A percentile compares a stretch with the other conserved stretches of the same genome.
These are phyloP conservation scores for Kurtzmaniella quercitrusa DNA, from an alignment of 1,139 yeast genomes.

Conservation along the genomic window DNA sequence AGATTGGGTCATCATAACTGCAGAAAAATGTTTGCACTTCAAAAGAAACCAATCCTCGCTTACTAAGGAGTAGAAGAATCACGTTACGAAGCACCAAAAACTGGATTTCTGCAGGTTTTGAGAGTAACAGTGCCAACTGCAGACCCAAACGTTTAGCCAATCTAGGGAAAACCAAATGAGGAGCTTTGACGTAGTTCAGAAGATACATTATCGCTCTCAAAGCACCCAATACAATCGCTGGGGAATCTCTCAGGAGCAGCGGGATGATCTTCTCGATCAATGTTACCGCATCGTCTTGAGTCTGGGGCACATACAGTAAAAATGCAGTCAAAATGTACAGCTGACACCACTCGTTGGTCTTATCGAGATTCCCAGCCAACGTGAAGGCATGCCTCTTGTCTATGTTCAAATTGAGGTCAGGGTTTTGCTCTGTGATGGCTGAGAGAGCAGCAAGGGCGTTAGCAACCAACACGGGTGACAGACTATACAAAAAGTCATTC, in stretches of 20 bases:
- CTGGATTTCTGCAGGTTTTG: conserved; percentile 81
- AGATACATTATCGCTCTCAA: conserved; percentile 69
- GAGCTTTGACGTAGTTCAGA: conserved; percentile 57
- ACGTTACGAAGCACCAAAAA: conserved; percentile 80
- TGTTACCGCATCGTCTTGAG: conserved; percentile 57
- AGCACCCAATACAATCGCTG: conserved; percentile 78
- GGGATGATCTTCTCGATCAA: conserved; percentile 70
- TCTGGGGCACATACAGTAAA: conserved; percentile 68
- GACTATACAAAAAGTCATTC: conserved; percentile 54
- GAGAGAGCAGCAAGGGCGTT: conserved; percentile 69
- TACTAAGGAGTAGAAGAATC: conserved; percentile 65
- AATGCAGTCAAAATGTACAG: conserved; percentile 65
- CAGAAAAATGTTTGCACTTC: conserved; percentile 80
- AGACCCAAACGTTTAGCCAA: conserved; percentile 63
- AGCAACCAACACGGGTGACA: conserved; percentile 61
- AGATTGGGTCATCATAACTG: conserved; percentile 79
- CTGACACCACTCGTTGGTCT: conserved; percentile 80
- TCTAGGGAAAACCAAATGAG: conserved; percentile 43
- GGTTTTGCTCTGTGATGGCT: conserved; percentile 58
- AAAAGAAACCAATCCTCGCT: conserved; percentile 55
- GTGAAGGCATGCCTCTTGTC: conserved; percentile 53
- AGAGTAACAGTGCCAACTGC: conserved; percentile 64
- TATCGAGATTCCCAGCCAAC: conserved; percentile 45
- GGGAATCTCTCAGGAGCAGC: conserved; percentile 73
- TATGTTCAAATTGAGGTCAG: conserved; percentile 47